A percentile compares a stretch with the other conserved stretches of the same genome.
These are phyloP conservation scores for Zygoascus biomembranicola DNA, from an alignment of 805 yeast species.

Conservation along the genomic window DNA sequence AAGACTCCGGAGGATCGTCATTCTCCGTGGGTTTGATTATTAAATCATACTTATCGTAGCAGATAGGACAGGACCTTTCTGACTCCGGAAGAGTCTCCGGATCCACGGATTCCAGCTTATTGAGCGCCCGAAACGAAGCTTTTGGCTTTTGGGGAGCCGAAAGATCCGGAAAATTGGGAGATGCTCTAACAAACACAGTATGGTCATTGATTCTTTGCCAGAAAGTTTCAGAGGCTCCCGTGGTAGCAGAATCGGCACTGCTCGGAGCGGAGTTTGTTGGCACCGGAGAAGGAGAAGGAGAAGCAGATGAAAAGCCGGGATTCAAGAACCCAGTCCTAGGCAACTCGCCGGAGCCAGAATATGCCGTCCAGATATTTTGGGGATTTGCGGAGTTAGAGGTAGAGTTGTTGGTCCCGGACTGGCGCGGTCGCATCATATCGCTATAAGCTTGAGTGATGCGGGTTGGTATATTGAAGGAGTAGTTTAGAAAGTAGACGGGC, in stretches of 20 bases:
- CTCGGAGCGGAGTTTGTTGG: neutral
- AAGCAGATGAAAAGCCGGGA: neutral
- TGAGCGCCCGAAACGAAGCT: slow-evolving; percentile 25
- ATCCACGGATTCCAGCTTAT: slow-evolving; percentile 25
- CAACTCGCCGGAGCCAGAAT: neutral
- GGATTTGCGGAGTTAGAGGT: neutral
- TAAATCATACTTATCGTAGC: slow-evolving; percentile 30
- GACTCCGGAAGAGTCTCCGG: slow-evolving; percentile 24
- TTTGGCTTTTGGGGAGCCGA: slow-evolving; percentile 10
- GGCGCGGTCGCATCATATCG: neutral
- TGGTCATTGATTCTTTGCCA: neutral
- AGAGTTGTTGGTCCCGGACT: neutral
- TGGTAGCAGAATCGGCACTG: neutral
- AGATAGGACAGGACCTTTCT: slow-evolving; percentile 35
- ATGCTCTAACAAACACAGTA: neutral
- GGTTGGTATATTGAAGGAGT: slow-evolving; percentile 11
- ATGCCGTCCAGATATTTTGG: neutral
- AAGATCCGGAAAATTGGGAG: neutral
- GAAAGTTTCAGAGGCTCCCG: neutral
- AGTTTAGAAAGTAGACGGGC: slow-evolving; percentile 10
- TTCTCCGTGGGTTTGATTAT: neutral
- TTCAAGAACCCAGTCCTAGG: neutral
- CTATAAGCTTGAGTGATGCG: neutral
- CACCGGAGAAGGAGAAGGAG: neutral
- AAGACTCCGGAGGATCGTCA: slow-evolving; percentile 2